These are phyloP conservation scores for Physcomitrium patens DNA, from an alignment of 225 moss, liverwort and hornwort species.

Conservation along the genomic window DNA sequence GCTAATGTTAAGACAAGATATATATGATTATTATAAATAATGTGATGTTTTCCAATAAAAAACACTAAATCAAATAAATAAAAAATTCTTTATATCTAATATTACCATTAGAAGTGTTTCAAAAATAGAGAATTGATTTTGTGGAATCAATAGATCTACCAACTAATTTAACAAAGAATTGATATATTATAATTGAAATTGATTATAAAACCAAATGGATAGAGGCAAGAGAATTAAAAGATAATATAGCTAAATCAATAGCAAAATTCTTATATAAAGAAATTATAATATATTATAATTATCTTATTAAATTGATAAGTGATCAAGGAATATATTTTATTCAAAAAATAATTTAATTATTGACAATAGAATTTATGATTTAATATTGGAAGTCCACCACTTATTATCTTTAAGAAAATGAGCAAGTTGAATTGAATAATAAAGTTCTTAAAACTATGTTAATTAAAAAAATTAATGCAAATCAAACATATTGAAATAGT, in stretches of 20 bases:
- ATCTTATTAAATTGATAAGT: conserved; percentile 9
- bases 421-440: not conserved
- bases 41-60: conserved; percentile 17
- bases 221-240: conserved; percentile 7
- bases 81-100: not conserved
- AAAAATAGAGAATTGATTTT: conserved; percentile 24
- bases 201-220: conserved; percentile 35
- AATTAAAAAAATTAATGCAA: too few species aligned
- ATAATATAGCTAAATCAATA: conserved; percentile 2
- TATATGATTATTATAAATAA: not conserved
- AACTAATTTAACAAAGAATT: not conserved
- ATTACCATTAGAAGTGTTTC: not conserved
- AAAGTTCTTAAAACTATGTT: too few species aligned
- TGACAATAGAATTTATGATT: conserved; percentile 13
- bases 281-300: conserved; percentile 8
- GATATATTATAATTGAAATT: conserved; percentile 13
- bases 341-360: not conserved
- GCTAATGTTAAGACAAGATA: not conserved
- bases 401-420: conserved; percentile 22
- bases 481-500: too few species aligned
- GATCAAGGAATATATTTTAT: conserved; percentile 30
- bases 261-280: conserved; percentile 30
- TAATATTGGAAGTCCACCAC: conserved; percentile 15
- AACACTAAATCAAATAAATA: not conserved
- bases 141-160: conserved; percentile 2